Evolutionary conservation across 139 green algal species (phyloP).

Genomic region (Diplosphaera chodatii): DNA sequence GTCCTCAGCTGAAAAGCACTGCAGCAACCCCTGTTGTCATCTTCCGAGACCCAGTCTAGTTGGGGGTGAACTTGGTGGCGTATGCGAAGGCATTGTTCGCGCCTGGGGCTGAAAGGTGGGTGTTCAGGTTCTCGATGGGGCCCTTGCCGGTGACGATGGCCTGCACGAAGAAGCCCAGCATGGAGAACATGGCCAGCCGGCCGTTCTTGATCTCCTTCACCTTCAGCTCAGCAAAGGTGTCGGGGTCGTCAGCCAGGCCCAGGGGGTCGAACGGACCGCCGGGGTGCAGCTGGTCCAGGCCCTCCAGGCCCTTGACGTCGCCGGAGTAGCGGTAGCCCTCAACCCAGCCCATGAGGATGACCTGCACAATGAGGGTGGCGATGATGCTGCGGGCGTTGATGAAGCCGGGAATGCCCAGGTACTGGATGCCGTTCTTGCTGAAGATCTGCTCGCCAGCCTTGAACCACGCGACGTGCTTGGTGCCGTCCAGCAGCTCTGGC

Average conservation of each 20-base stretch:
- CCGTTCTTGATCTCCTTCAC: slow-evolving; percentile 89
- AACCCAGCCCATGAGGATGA: slow-evolving; percentile 77
- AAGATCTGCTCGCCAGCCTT: slow-evolving; percentile 54
- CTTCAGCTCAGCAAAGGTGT: slow-evolving; percentile 81
- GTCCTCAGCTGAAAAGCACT: too few species aligned
- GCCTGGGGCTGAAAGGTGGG: slow-evolving; percentile 67
- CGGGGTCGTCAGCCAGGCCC: slow-evolving; percentile 87
- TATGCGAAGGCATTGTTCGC: slow-evolving; percentile 54
- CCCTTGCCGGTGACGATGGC: slow-evolving; percentile 46
- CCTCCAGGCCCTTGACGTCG: slow-evolving; percentile 55
- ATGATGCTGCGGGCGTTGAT: slow-evolving; percentile 78
- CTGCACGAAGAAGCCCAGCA: slow-evolving; percentile 86
- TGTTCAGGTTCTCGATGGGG: slow-evolving; percentile 52
- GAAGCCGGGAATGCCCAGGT: slow-evolving; percentile 64
- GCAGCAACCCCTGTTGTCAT: too few species aligned
- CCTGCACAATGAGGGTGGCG: slow-evolving; percentile 58
- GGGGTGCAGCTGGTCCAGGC: slow-evolving; percentile 71
- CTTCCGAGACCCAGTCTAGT: too few species aligned
- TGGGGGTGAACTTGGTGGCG: slow-evolving; percentile 65
- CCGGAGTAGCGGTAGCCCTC: slow-evolving; percentile 84
- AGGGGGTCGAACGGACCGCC: slow-evolving; percentile 55
- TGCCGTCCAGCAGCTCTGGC: slow-evolving; percentile 66
- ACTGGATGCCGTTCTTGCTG: slow-evolving; percentile 45
- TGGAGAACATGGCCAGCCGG: slow-evolving; percentile 83
- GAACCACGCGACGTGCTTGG: slow-evolving; percentile 67